Evolutionary conservation across 129 eudicot species (phyloP), one percentile per base, ranked within the genome.

Genomic region (Tanacetum coccineum): DNA sequence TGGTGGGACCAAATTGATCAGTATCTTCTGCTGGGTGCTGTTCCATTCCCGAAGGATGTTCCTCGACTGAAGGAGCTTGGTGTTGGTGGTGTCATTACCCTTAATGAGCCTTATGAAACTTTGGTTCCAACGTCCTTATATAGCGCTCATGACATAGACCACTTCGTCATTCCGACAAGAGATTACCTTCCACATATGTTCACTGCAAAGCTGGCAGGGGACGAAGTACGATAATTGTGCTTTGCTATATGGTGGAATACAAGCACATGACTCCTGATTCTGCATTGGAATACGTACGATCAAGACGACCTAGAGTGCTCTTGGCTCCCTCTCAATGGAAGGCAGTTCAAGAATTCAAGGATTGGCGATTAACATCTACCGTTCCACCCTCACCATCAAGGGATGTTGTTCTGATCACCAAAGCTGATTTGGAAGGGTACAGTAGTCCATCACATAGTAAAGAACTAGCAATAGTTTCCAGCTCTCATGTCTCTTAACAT

Each of bases 151-250:
- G 99, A 81, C 54, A 94, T 94, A 52, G 90, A 84, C 66, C 99
- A 89, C 81, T 90, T 94, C 45, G 95, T 94, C 4, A 86, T 94
- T 53, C 99, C 99, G 0, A 94, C 99, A 1, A 74, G 99, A 80
- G 97, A 94, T 74, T 94, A 94, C 58, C 81, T 94, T 28, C 90
- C 47, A 94, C 99, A 10, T 94, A 88, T 25, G 96, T 94, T 19
- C 99, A 94, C 83, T 94, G 99, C 76, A 94, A 94, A 87, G 99
- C 99, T 51, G 99, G 99, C 62, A 73, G 99, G 64, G 99, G 99
- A 68, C 70, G 99, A 80, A 94, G 99, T 78, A 94, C 99, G 40
- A 94, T 97, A 1, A 71, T 94, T 8, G 99, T 90, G 6, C 99
- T 94, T 46, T 94, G 99, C 71, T 94, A 94, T 79, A 76, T 94